Evolutionary conservation across 1,284 basidiomycete genomes (phyloP), one percentile per base, ranked within the genome.

Genomic region (Vanrija sp.): DNA sequence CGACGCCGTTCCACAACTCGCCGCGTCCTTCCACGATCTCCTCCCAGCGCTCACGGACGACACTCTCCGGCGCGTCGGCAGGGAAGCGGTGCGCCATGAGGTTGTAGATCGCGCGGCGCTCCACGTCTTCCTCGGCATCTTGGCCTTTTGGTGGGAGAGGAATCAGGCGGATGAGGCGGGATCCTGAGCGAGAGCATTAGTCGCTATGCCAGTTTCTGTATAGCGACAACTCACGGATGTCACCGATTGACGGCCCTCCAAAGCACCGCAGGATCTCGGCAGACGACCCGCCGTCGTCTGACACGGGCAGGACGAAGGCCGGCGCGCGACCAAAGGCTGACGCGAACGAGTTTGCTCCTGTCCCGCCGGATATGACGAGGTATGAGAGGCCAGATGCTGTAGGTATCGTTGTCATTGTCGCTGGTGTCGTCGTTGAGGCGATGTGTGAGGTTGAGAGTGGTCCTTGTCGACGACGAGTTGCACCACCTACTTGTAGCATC

Each of bases 21-120:
- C 89, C 93, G 24, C 81, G 81, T 0, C 95, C 95, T 76, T 98
- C 94, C 14, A 98, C 87, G 56, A 98, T 91, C 57, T 90, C 85
- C 60, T 88, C 80, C 92, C 93, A 97, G 63, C 89, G 82, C 27
- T 90, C 88, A 56, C 89, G 83, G n/a, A 90, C 89, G 56, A 85
- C 83, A 46, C 82, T 80, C 62, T 92, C 87, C 0, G 83, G 77
- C 16, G 79, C 83, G 22, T 82, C 78, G 0, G 83, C 75, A 4
- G 90, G 87, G 35, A 96, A 81, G 1, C 93, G 84, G 71, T 94
- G 85, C 1, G 88, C 84, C 42, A 97, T 81, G 9, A 97, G 80
- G 39, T 80, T 79, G 50, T 85, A 84, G 57, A 92, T 87, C 12
- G 86, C 84, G 57, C 84, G 80, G 23, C 63, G 41, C 51, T 73